A percentile compares a stretch with the other conserved stretches of the same genome.
phyloP scores from a whole-genome alignment of 1,284 basidiomycete genomes.

The Cutaneotrichosporon cyanovorans region DNA sequence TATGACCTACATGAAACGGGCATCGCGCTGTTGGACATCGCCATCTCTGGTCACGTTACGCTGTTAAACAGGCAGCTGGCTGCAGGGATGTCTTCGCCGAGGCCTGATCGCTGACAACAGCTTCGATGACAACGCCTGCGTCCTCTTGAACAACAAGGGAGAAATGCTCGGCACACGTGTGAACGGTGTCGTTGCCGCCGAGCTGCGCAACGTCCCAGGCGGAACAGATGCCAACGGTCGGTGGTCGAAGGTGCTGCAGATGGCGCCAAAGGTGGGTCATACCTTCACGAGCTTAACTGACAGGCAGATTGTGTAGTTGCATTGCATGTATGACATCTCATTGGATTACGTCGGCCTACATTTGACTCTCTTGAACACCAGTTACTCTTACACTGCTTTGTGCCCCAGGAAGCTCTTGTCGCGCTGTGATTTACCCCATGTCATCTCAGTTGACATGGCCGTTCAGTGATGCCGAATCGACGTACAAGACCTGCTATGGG shows the following conservation, averaged over 20 bases:
- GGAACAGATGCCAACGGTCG: slow-evolving; percentile 53
- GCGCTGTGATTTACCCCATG: too few species aligned
- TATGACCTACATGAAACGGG: too few species aligned
- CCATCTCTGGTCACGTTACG: too few species aligned
- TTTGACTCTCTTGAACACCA: too few species aligned
- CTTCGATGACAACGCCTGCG: slow-evolving; percentile 97
- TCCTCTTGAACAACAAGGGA: slow-evolving; percentile 90
- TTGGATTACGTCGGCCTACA: background rate
- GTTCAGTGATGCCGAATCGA: too few species aligned
- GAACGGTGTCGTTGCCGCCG: slow-evolving; percentile 84
- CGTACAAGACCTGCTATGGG: too few species aligned
- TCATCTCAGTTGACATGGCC: too few species aligned
- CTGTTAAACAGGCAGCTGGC: too few species aligned
- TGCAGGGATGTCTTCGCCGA: too few species aligned
- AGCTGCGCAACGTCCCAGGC: slow-evolving; percentile 55
- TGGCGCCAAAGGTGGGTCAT: slow-evolving; percentile 74
- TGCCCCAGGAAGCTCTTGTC: too few species aligned
- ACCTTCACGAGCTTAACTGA: background rate
- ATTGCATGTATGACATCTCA: slow-evolving; percentile 13
- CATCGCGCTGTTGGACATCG: too few species aligned
- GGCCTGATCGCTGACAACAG: slow-evolving; percentile 41
- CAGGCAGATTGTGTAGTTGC: slow-evolving; percentile 8
- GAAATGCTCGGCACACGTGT: slow-evolving; percentile 96
- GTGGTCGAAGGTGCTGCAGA: slow-evolving; percentile 88
- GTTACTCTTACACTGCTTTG: too few species aligned